Evolutionary conservation across 2,329 filamentous ascomycete genomes (phyloP), one percentile per base, ranked within the genome.

Genomic region (Aspergillus aculeatinus): DNA sequence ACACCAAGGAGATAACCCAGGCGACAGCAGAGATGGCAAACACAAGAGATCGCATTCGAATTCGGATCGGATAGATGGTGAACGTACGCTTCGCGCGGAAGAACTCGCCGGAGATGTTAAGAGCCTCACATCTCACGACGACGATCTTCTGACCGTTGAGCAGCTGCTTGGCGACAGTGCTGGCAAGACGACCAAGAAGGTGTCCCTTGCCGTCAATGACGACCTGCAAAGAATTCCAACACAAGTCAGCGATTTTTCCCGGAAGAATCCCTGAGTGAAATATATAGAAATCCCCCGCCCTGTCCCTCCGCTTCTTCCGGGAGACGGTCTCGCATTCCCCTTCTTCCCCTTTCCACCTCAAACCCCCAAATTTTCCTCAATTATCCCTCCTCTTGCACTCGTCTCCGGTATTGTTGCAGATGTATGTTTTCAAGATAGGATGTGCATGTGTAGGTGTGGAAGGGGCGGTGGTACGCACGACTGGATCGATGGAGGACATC

Each of bases 101-200:
- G 91, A 99, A 99, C 87, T 98, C 95, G 85, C 95, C 95, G 74
- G 95, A 99, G 88, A 99, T 99, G 89, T 99, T 99, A 82, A 99
- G 89, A 76, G 92, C 92, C 86, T 99, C 95, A 84, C 91, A 96
- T 87, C 95, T 92, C 81, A 99, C 95, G 75, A 99, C 86, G 77
- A 98, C 94, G 80, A 99, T 96, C 90, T 98, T 98, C 87, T 98
- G 94, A 81, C 94, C 94, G 83, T 89, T 96, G 76, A 98, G 91
- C 78, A 98, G 89, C 87, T 98, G 94, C 90, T 98, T 98, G 81
- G 94, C 94, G 78, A 98, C 92, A 79, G 92, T 96, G 81, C 89
- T 92, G 85, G 94, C 94, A 81, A 99, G 89, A 82, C 95, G 94
- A 87, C 95, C 95, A 83, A 99, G 92, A 81, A 99, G 90, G 85